phyloP scores from a whole-genome alignment of 2,329 filamentous ascomycete genomes.

The Aspergillus sp. region DNA sequence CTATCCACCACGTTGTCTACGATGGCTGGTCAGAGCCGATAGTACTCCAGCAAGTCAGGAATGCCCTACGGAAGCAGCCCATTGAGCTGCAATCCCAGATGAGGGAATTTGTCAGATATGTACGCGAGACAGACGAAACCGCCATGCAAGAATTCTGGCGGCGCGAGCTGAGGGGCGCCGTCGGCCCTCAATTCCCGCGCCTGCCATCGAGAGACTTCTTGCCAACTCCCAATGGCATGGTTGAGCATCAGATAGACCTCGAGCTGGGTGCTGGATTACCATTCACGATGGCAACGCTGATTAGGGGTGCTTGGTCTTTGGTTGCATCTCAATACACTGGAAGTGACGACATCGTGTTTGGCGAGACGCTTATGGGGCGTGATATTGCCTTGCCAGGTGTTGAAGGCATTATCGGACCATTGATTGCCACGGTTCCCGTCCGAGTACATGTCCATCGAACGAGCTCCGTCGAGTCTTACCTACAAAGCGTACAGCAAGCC shows the following conservation, averaged over 20 bases:
- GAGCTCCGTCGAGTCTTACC: constrained; percentile 33
- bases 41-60: constrained; percentile 40
- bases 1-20: constrained; percentile 57
- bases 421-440: constrained; percentile 55
- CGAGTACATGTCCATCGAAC: constrained; percentile 44
- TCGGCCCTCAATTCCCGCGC: constrained; percentile 55
- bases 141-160: constrained; percentile 55
- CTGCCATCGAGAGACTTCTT: constrained; percentile 54
- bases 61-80: constrained; percentile 28
- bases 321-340: constrained; percentile 51
- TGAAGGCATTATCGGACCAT: constrained; percentile 54
- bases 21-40: constrained; percentile 53
- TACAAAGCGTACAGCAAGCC: constrained; percentile 37
- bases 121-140: constrained; percentile 48
- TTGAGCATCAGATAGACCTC: constrained; percentile 48
- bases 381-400: constrained; percentile 51
- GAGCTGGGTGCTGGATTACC: constrained; percentile 28
- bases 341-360: constrained; percentile 54
- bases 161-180: constrained; percentile 49
- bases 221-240: constrained; percentile 48
- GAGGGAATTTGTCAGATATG: constrained; percentile 55
- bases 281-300: constrained; percentile 53
- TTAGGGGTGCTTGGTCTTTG: constrained; percentile 55
- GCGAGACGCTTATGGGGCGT: constrained; percentile 56
- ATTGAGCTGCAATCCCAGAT: constrained; percentile 38